phyloP scores from a whole-genome alignment of 2,329 filamentous ascomycete species.

The Penicillium sclerotigenum region DNA sequence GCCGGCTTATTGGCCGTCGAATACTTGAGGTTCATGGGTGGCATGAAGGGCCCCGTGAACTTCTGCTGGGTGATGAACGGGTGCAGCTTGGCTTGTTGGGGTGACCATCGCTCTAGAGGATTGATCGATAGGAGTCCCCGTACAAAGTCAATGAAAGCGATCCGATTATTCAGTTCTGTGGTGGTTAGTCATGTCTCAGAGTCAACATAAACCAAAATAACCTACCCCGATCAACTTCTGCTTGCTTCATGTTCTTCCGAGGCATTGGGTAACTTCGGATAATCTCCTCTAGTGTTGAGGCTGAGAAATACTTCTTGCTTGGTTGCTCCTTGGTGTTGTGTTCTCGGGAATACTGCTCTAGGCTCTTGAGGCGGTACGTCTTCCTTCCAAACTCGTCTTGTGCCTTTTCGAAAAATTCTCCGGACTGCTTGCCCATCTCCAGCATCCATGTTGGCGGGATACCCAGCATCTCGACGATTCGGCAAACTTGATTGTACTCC shows the following conservation, averaged over 20 bases:
- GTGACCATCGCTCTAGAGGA: slow-evolving; percentile 93
- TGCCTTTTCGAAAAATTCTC: slow-evolving; percentile 93
- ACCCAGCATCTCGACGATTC: slow-evolving; percentile 97
- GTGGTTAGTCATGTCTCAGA: slow-evolving; percentile 18
- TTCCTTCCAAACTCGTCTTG: slow-evolving; percentile 89
- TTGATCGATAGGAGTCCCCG: slow-evolving; percentile 90
- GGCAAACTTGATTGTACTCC: slow-evolving; percentile 96
- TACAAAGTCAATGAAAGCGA: slow-evolving; percentile 97
- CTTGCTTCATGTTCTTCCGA: slow-evolving; percentile 98
- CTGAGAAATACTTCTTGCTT: slow-evolving; percentile 99
- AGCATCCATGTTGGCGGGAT: slow-evolving; percentile 98
- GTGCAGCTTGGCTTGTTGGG: slow-evolving; percentile 93
- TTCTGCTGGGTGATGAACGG: slow-evolving; percentile 99
- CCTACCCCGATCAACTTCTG: slow-evolving; percentile 89
- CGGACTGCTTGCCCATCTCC: slow-evolving; percentile 96
- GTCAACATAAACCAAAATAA: slow-evolving; percentile 23
- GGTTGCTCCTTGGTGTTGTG: slow-evolving; percentile 97
- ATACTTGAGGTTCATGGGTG: slow-evolving; percentile 92
- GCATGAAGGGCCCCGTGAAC: slow-evolving; percentile 92
- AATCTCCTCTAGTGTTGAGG: slow-evolving; percentile 89
- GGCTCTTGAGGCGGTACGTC: slow-evolving; percentile 87
- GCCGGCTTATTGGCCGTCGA: slow-evolving; percentile 82
- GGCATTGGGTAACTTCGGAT: slow-evolving; percentile 98
- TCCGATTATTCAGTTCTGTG: slow-evolving; percentile 94
- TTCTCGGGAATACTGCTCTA: slow-evolving; percentile 96